Base-by-base conservation (phyloP, 306 rosid genomes). In the Canavalia ensiformis region DNA sequence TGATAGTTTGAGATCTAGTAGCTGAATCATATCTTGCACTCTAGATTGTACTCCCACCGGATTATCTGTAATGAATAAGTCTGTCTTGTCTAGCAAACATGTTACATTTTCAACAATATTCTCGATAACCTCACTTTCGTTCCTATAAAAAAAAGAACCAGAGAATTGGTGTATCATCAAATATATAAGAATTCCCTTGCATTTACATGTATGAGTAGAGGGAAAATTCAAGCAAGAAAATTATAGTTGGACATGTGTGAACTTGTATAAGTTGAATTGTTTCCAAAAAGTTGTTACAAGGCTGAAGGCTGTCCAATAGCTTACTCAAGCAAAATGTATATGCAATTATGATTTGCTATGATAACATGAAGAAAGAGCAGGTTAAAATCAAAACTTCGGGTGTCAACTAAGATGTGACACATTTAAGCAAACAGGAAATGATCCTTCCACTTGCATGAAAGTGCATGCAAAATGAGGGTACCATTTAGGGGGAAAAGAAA, bases 91-190 rank as follows among this genome's bases (percentile, higher is more conserved):
- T 69, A 69, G 29, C 50, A 13, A 13, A 37, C 1, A 0, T 3
- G 11, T 35, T 18, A 72, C 31, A 8, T 37, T 1, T 28, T 73
- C 39, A 55, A 55, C 78, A 31, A 71, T 49, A 18, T 31, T 8
- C 58, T 35, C 3, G 12, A 71, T 12, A 34, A 2, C 76, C 63
- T 71, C 62, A 33, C 46, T 70, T 49, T 70, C 31, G 33, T 70
- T 12, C 60, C 60, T 70, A 8, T 0, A 50, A 12, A 2, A 31
- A 34, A 6, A 10, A 12, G 25, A 5, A 33, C 4, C 5, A 34
- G 2, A 33, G 4, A 4, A 4, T 2, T 4, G 7, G 49, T 3
- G 49, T 7, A 45, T 37, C 7, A 8, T 2, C 52, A 1, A 47
- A 45, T 3, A 10, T 39, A 2, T 39, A 39, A 39, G 42, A 2